These are phyloP conservation scores for Chaetomium globosum DNA, from an alignment of 2,329 filamentous ascomycete species.

Conservation along the genomic window DNA sequence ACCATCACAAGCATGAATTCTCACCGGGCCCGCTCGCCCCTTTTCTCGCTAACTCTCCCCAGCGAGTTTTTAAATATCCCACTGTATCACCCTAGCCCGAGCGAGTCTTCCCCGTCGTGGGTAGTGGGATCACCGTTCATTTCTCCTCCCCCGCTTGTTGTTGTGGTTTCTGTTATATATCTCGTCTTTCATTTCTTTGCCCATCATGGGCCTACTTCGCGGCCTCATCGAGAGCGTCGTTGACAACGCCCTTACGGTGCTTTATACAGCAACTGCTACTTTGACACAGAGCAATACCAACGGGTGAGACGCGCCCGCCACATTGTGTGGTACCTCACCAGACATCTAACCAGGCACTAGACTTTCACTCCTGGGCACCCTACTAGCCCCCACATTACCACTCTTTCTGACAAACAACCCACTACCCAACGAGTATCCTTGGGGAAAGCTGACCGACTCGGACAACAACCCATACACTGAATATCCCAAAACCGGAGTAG, in stretches of 20 bases:
- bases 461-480: slow-evolving; percentile 55
- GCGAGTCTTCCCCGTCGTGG: slow-evolving; percentile 18
- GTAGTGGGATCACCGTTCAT: slow-evolving; percentile 13
- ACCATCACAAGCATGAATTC: slow-evolving; percentile 8
- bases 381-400: slow-evolving; percentile 45
- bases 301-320: slow-evolving; percentile 39
- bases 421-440: slow-evolving; percentile 54
- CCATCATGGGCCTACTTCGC: slow-evolving; percentile 37
- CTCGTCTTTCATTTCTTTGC: slow-evolving; percentile 18
- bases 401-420: slow-evolving; percentile 54
- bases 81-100: slow-evolving; percentile 22
- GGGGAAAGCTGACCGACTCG: slow-evolving; percentile 50
- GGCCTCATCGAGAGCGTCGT: slow-evolving; percentile 27
- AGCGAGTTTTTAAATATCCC: slow-evolving; percentile 23
- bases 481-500: slow-evolving; percentile 57
- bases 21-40: background rate
- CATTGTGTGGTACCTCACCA: background rate
- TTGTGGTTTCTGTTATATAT: slow-evolving; percentile 3
- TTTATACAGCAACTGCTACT: slow-evolving; percentile 34
- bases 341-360: slow-evolving; percentile 37
- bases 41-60: background rate
- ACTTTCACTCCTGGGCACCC: slow-evolving; percentile 48
- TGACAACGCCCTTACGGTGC: slow-evolving; percentile 12
- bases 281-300: slow-evolving; percentile 46
- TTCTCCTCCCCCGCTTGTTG: slow-evolving; percentile 27